Evolutionary conservation across 2,329 filamentous ascomycete genomes (phyloP), one percentile per base, ranked within the genome.

Genomic region (Rhynchosporium agropyri): DNA sequence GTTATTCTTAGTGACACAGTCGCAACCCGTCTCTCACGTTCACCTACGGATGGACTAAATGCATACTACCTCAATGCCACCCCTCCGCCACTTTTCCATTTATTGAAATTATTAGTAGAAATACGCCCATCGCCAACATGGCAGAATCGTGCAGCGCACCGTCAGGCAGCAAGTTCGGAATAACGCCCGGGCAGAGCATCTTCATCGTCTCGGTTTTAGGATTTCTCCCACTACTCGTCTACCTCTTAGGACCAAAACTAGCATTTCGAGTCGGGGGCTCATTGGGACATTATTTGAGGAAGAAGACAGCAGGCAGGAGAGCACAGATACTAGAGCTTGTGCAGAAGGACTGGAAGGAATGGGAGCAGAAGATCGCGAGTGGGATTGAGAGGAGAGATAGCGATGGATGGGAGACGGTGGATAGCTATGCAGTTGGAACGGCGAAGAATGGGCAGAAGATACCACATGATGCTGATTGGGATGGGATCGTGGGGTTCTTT

Each of bases 401-500:
- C 50, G 85, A 87, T 33, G 88, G 87, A 57, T 91, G 88, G 88
- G 87, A 91, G 74, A 87, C 86, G 70, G 81, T 91, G n/a, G 84
- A 88, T 63, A 77, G 80, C 42, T 77, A 81, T 70, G 79, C 75
- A 66, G 76, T 75, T 72, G 79, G 78, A 45, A 77, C 74, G 54
- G 77, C 78, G 29, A 73, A 75, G 54, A 80, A 79, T 67, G 80
- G 76, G 51, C 77, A 74, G 31, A 75, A 74, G 20, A 20, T 20
- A 62, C 51, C 42, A 8, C 73, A 75, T 10, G 80, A 83, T 63
- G 79, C 83, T 68, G 82, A 89, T 51, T 97, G 91, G 90, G 82
- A 88, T 65, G 93, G 93, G 38, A 87, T 97, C 59, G 86, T 98
- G 66, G 95, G 92, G 53, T 98, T 99, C 82, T 97, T 99, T 75